phyloP scores from a whole-genome alignment of 305 asterid genomes.

The Plantago coronopus region DNA sequence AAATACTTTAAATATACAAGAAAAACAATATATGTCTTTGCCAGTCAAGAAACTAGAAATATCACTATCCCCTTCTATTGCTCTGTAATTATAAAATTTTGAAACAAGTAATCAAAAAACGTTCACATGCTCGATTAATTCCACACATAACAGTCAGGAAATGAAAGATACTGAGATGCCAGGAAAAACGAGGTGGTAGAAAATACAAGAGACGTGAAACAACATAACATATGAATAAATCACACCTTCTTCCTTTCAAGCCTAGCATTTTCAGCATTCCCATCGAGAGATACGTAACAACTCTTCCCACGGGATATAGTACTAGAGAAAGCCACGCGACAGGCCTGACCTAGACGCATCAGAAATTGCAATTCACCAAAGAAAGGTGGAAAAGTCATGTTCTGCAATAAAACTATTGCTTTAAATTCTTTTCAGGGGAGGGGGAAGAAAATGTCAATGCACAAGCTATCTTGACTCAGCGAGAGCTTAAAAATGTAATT shows the following conservation, averaged over 20 bases:
- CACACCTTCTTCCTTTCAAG: constrained; percentile 89
- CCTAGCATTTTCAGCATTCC: constrained; percentile 98
- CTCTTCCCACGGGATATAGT: constrained; percentile 95
- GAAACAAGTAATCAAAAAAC: constrained; percentile 2
- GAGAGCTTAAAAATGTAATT: constrained; percentile 8
- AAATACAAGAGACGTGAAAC: neutral
- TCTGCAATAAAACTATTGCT: constrained; percentile 10
- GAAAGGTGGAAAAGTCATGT: constrained; percentile 16
- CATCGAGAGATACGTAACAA: constrained; percentile 93
- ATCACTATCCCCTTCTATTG: too few relatives aligned
- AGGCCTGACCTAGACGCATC: constrained; percentile 86
- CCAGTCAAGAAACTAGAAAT: too few relatives aligned
- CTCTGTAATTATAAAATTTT: neutral
- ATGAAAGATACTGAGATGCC: neutral
- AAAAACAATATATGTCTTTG: too few relatives aligned
- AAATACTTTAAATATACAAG: too few relatives aligned
- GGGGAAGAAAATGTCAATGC: constrained; percentile 5
- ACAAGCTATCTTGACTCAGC: constrained; percentile 6
- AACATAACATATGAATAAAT: constrained; percentile 14
- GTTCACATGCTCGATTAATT: constrained; percentile 9
- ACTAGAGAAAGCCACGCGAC: constrained; percentile 98
- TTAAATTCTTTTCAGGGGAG: constrained; percentile 11
- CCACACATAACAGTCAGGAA: neutral
- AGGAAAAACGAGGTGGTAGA: constrained; percentile 3
- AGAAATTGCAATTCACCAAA: constrained; percentile 29